Percentiles rank a stretch among this genome's conserved stretches.
These are phyloP conservation scores for Serendipita vermifera DNA, from an alignment of 768 basidiomycete species.

Conservation along the genomic window DNA sequence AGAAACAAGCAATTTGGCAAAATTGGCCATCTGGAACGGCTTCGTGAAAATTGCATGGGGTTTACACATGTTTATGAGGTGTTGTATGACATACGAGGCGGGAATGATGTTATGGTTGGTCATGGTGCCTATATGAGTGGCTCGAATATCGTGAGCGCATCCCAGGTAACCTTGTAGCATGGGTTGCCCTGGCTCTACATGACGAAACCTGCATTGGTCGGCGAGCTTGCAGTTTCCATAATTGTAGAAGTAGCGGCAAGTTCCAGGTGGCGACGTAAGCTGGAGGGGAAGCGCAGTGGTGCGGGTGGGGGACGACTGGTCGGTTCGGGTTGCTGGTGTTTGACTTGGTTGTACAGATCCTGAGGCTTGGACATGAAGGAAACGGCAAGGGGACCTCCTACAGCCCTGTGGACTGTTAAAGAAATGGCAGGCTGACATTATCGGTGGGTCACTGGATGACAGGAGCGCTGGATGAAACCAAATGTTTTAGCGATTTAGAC, in stretches of 20 bases:
- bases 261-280: conserved; percentile 23
- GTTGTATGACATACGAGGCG: not conserved
- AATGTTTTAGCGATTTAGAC: too few species aligned
- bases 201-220: conserved; percentile 36
- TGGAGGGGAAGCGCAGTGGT: too few species aligned
- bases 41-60: conserved; percentile 23
- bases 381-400: not conserved
- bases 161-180: too few species aligned
- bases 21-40: conserved; percentile 35
- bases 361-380: too few species aligned
- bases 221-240: conserved; percentile 34
- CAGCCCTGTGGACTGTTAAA: not conserved
- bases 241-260: conserved; percentile 38
- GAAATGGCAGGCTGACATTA: not conserved
- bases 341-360: too few species aligned
- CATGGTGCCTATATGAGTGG: conserved; percentile 17
- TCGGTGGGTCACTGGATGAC: too few species aligned
- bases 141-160: too few species aligned
- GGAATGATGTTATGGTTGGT: conserved; percentile 9
- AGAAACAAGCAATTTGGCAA: conserved; percentile 20
- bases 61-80: not conserved
- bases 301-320: too few species aligned
- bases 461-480: too few species aligned
- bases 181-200: conserved; percentile 20
- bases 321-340: too few species aligned